These are phyloP conservation scores for Narthecium ossifragum DNA, from an alignment of 106 monocot genomes.

Conservation along the genomic window DNA sequence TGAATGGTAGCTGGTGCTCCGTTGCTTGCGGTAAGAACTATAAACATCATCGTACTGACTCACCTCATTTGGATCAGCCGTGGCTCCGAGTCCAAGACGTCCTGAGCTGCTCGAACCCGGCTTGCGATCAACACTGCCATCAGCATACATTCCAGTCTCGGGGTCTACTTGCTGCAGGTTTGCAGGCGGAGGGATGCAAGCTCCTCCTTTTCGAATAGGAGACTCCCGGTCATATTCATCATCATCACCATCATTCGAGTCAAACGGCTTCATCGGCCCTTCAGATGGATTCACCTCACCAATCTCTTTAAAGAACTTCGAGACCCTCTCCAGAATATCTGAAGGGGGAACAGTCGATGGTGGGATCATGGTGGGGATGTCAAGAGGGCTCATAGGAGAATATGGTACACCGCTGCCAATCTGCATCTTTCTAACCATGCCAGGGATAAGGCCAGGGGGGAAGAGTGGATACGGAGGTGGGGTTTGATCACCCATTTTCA, in stretches of 20 bases:
- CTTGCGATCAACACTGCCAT: conserved; percentile 58
- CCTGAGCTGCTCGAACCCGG: conserved; percentile 44
- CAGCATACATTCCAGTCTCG: conserved; percentile 67
- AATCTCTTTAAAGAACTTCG: conserved; percentile 84
- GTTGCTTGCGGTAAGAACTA: conserved; percentile 78
- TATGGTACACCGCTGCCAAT: conserved; percentile 96
- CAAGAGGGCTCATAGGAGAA: conserved; percentile 88
- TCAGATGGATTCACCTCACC: conserved; percentile 87
- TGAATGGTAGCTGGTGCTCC: conserved; percentile 89
- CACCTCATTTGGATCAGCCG: conserved; percentile 70
- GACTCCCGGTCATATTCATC: conserved; percentile 61
- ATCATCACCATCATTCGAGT: conserved; percentile 28
- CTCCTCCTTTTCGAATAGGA: conserved; percentile 66
- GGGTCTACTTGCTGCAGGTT: conserved; percentile 68
- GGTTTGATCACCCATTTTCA: conserved; percentile 16
- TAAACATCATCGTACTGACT: conserved; percentile 98
- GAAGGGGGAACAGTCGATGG: conserved; percentile 70
- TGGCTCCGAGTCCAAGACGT: conserved; percentile 75
- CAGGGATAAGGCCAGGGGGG: conserved; percentile 93
- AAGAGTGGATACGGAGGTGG: conserved; percentile 93
- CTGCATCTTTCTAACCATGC: conserved; percentile 98
- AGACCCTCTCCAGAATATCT: conserved; percentile 65
- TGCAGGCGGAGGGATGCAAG: conserved; percentile 87
- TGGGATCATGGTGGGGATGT: conserved; percentile 90
- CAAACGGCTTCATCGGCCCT: conserved; percentile 51